Conservation (phyloP, 208 protist genomes). For the Acanthamoeba sp. region DNA sequence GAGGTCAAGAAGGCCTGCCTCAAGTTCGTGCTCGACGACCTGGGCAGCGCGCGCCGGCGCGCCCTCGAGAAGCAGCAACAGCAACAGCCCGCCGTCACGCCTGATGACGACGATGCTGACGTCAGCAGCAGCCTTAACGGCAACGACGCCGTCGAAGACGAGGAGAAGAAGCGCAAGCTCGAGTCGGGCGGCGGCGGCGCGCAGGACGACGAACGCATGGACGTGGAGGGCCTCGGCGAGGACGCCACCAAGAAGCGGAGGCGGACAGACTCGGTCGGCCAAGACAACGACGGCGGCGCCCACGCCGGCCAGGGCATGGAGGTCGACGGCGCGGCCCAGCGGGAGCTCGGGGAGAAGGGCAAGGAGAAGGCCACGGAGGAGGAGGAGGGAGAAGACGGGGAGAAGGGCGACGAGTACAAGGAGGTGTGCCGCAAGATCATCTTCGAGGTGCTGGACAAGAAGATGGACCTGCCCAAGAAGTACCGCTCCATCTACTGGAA, state of each 20-base stretch:
- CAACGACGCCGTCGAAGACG: neutral
- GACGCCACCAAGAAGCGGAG: no score
- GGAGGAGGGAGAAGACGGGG: neutral
- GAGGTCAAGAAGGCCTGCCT: slow-evolving; percentile 61
- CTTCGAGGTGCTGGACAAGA: slow-evolving; percentile 22
- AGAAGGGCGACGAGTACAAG: slow-evolving; percentile 37
- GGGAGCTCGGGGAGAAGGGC: slow-evolving; percentile 12
- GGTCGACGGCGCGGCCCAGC: neutral
- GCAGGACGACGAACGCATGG: neutral
- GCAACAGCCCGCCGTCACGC: no score
- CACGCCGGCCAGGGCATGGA: neutral
- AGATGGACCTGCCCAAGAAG: slow-evolving; percentile 25
- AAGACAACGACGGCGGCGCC: neutral
- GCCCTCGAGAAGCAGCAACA: neutral
- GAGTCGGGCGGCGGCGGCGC: neutral
- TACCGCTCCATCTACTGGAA: neutral
- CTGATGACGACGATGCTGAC: no score
- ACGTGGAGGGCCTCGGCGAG: neutral
- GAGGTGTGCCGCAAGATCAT: slow-evolving; percentile 61
- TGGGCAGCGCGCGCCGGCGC: neutral
- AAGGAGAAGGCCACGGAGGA: neutral
- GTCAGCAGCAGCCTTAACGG: neutral
- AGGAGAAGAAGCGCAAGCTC: slow-evolving; percentile 31
- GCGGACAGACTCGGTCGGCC: no score
- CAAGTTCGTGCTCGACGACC: slow-evolving; percentile 15